Conservation (phyloP, 805 yeast species). For the Candida boidinii region DNA sequence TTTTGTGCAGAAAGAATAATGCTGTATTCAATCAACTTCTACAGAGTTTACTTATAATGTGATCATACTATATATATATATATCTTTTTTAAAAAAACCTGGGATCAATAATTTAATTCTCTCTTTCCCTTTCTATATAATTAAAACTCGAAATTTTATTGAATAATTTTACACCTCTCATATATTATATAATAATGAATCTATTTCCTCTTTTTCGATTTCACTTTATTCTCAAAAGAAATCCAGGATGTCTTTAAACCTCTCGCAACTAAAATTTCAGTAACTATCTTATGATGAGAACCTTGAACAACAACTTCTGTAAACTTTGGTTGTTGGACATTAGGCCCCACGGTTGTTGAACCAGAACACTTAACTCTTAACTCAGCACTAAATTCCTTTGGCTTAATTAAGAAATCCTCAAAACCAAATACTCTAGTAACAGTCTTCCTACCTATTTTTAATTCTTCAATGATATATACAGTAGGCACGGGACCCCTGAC, state of each 20-base stretch:
- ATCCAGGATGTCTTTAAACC: conserved; percentile 67
- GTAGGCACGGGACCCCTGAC: conserved; percentile 62
- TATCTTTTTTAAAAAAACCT: no score
- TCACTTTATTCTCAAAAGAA: conserved; percentile 52
- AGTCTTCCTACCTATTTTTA: conserved; percentile 72
- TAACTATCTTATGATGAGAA: conserved; percentile 60
- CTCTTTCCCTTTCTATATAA: no score
- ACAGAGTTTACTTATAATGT: no score
- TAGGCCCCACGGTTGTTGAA: conserved; percentile 65
- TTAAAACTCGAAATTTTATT: no score
- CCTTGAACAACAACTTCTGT: conserved; percentile 86
- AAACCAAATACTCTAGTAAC: conserved; percentile 67
- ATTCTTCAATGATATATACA: conserved; percentile 59
- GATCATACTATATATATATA: no score
- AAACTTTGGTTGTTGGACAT: conserved; percentile 43
- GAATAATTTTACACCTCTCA: no score
- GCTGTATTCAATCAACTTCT: no score
- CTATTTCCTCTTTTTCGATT: conserved; percentile 42
- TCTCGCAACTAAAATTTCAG: conserved; percentile 46
- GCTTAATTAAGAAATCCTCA: conserved; percentile 58
- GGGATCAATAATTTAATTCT: no score
- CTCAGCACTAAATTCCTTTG: conserved; percentile 57
- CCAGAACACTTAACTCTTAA: conserved; percentile 81
- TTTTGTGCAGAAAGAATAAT: no score
- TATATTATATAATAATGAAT: no score